Evolutionary conservation across 208 protist species (phyloP), one percentile per base, ranked within the genome.

Genomic region (Vickermania spadyakhi): DNA sequence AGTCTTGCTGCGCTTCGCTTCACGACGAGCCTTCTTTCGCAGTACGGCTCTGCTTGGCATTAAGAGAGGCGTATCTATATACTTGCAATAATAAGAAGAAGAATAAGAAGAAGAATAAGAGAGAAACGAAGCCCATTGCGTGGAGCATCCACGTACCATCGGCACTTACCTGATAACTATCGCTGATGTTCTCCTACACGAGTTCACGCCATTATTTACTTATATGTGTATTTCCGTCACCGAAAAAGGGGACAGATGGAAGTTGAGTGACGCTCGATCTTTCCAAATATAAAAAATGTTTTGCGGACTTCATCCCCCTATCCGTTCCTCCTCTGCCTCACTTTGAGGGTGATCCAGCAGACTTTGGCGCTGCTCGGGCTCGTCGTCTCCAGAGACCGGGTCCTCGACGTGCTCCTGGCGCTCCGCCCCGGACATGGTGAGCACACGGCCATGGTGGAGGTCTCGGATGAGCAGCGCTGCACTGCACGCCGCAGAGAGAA

Each of bases 21-120:
- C 84, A 29, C 82, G 79, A 5, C 84, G 68, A 5, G 81, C 73
- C 68, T 91, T 94, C 62, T 91, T 94, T 22, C 81, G 75, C 41
- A 89, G 22, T 3, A 94, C 87, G 0, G 87, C 87, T 21, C 82
- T 60, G 63, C 87, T 94, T 3, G 84, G 84, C 87, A 94, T 94
- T 7, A 45, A 45, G 36, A 7, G 7, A 45, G 7, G 18, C 18
- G 18, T 45, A 45, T 45, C 7, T 45, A 28, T 67, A 51, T 54
- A 18, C 60, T 36, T 27, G 18, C 1, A 42, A 52, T 27, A 5
- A 61, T 29, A 50, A 25, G 57, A 23, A 52, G 21, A 23, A n/a
- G 57, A 41, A 61, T 11, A 28, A 60, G 56, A 30, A 63, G n/a
- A 73, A 68, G 25, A 4, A 3, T 27, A 55, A 52, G 2, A 61